phyloP scores from a whole-genome alignment of 495 filamentous ascomycete genomes.

The Tuber calosporum region DNA sequence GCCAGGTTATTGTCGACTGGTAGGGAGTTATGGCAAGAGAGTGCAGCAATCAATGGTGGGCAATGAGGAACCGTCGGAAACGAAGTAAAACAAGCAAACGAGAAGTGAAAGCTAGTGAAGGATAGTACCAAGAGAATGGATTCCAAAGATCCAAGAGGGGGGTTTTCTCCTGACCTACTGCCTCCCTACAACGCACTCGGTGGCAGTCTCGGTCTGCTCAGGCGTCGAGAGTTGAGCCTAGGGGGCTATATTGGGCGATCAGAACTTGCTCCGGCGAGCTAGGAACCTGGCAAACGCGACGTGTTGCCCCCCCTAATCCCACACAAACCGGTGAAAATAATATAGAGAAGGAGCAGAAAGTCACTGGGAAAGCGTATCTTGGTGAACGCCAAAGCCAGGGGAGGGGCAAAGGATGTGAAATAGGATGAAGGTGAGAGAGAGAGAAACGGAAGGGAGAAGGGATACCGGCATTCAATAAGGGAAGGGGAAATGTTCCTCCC shows the following conservation, averaged over 20 bases:
- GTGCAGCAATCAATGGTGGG: conserved; percentile 8
- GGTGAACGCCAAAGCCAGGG: conserved; percentile 11
- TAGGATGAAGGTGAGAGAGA: conserved; percentile 15
- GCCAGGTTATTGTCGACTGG: conserved; percentile 8
- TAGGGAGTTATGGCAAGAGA: conserved; percentile 10
- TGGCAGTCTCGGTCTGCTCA: conserved; percentile 15
- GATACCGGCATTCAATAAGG: conserved; percentile 6
- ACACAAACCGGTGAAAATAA: conserved; percentile 20
- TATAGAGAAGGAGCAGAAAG: conserved; percentile 18
- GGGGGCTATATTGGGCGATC: conserved; percentile 28
- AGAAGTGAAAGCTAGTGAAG: conserved; percentile 28
- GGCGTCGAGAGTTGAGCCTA: conserved; percentile 6
- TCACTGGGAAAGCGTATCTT: conserved; percentile 16
- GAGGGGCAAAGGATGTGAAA: conserved; percentile 17
- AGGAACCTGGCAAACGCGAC: conserved; percentile 30
- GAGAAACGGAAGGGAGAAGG: conserved; percentile 6
- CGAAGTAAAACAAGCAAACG: conserved; percentile 21
- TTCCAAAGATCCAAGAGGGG: conserved; percentile 9
- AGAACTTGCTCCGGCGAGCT: conserved; percentile 23
- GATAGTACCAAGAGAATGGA: conserved; percentile 23
- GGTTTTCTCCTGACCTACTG: conserved; percentile 17
- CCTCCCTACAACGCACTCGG: conserved; percentile 9
- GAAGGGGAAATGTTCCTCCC: conserved; percentile 27
- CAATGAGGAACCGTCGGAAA: conserved; percentile 27
- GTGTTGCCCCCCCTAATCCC: conserved; percentile 17